Evolutionary conservation across 2,329 filamentous ascomycete genomes (phyloP).

Genomic region (Trichoderma pleuroti): DNA sequence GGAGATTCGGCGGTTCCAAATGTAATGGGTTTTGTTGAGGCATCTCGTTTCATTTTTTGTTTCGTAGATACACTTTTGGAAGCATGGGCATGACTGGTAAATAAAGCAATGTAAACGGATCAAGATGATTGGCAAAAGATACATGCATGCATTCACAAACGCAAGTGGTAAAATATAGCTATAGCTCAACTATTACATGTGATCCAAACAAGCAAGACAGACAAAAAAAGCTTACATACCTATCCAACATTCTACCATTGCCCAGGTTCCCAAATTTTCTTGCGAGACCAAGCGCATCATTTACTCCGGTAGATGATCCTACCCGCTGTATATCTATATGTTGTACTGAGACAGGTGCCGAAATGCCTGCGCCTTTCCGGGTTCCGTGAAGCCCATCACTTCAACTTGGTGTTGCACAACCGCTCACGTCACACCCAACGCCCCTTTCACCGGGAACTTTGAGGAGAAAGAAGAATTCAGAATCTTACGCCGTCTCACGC

Average conservation of each 20-base stretch:
- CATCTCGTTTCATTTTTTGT: neutral
- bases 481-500: slow-evolving; percentile 35
- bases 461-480: neutral
- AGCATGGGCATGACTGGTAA: neutral
- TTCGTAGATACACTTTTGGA: neutral
- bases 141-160: neutral
- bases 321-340: neutral
- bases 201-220: neutral
- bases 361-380: neutral
- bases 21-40: neutral
- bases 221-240: neutral
- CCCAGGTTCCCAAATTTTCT: neutral
- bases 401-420: neutral
- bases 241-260: neutral
- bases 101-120: neutral
- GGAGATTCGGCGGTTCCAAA: slow-evolving; percentile 56
- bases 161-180: neutral
- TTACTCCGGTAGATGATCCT: neutral
- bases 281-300: neutral
- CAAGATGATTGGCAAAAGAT: neutral
- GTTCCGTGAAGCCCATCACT: neutral
- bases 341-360: neutral
- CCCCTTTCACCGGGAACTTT: neutral
- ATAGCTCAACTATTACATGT: neutral
- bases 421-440: neutral